Conservation (phyloP, 2,329 filamentous ascomycete species). For the Phyllosticta citrichinensis region DNA sequence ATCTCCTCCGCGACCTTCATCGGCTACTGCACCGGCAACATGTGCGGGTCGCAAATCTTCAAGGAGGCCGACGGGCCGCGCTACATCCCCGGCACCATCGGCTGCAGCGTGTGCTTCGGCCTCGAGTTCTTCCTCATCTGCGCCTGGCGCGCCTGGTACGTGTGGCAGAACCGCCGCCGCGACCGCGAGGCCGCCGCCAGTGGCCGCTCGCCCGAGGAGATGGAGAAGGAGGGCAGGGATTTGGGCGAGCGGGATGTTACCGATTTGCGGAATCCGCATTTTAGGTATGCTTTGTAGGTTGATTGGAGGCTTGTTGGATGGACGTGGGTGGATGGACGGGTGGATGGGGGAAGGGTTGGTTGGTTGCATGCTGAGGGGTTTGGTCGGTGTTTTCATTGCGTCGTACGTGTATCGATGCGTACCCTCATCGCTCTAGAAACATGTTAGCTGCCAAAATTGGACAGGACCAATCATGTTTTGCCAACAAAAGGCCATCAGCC, state of each 20-base stretch:
- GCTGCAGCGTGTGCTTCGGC: slow-evolving; percentile 28
- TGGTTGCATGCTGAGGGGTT: no score
- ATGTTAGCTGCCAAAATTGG: no score
- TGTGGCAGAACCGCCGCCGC: slow-evolving; percentile 29
- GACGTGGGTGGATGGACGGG: no score
- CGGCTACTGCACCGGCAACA: slow-evolving; percentile 40
- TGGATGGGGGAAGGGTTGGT: no score
- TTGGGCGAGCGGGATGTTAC: slow-evolving; percentile 37
- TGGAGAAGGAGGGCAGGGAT: slow-evolving; percentile 37
- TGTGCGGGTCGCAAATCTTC: slow-evolving; percentile 40
- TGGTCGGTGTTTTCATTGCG: no score
- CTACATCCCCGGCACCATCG: slow-evolving; percentile 35
- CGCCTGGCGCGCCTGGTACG: slow-evolving; percentile 32
- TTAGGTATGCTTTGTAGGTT: slow-evolving; percentile 6
- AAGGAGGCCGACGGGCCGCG: slow-evolving; percentile 33
- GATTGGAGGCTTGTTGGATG: no score
- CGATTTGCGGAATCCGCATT: slow-evolving; percentile 32
- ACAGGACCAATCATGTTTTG: no score
- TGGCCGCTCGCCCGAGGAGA: slow-evolving; percentile 36
- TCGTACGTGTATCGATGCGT: no score
- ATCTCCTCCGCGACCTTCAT: slow-evolving; percentile 38
- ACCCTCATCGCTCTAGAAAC: no score
- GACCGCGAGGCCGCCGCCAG: slow-evolving; percentile 14
- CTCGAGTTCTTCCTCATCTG: slow-evolving; percentile 20
- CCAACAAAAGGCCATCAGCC: no score